Evolutionary conservation across 148 eudicot genomes (phyloP), one percentile per base, ranked within the genome.

Genomic region (Rhododendron vialii): DNA sequence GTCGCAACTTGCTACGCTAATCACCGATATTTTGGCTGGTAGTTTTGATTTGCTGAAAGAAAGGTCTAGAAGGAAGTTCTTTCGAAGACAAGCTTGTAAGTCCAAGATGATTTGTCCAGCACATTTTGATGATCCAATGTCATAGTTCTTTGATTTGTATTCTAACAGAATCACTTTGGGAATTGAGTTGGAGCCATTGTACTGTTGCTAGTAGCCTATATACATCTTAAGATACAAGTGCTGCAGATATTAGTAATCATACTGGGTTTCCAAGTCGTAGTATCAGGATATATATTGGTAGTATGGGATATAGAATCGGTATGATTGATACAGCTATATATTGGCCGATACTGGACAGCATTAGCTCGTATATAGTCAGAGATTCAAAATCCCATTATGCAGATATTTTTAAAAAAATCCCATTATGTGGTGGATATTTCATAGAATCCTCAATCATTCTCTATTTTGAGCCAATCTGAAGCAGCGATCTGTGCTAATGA

Each of bases 1-100:
- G 98, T 95, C 99, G 30, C 99, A 97, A 89, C 93, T 96, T 87
- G 99, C 99, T 78, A 96, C 97, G 78, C 93, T 94, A 80, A 93
- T 96, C 87, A 95, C 99, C 63, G 97, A 96, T 91, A 90, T 96
- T 85, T 94, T 96, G 81, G 98, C 99, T 87, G 98, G 98, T 87
- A 92, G 93, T 86, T 95, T 90, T 86, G 92, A 93, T 89, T 90
- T 95, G 85, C 84, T 83, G 26, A 92, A 89, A 88, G 96, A 92
- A 86, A 82, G 91, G 86, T 92, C 91, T 77, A 89, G 91, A 89
- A 91, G 95, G 89, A 96, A 93, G 86, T 96, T 96, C 86, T 96
- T 96, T 82, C 89, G 90, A 69, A 92, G 90, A 81, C 95, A 92
- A 89, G 89, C 97, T 86, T 88, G 99, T 96, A 81, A 92, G 99